Conservation (phyloP, 2,329 filamentous ascomycete genomes). For the Trichoderma oligosporum region DNA sequence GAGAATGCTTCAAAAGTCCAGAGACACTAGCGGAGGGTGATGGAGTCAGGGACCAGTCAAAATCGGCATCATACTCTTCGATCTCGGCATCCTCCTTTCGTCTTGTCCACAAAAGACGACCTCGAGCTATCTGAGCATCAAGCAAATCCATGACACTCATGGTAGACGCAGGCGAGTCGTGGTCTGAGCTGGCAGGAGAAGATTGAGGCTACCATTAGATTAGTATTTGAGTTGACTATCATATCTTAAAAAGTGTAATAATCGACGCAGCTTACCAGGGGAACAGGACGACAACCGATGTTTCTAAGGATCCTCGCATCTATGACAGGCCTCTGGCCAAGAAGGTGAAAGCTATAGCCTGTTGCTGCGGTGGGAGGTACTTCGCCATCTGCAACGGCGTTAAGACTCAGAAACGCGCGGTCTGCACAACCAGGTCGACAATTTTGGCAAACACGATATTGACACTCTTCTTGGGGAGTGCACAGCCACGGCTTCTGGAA, state of each 20-base stretch:
- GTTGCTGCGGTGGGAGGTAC: slow-evolving; percentile 47
- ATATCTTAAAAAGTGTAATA: not conserved
- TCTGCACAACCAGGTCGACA: slow-evolving; percentile 45
- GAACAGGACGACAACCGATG: slow-evolving; percentile 39
- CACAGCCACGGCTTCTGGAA: slow-evolving; percentile 39
- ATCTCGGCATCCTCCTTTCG: slow-evolving; percentile 6
- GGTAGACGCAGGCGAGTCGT: slow-evolving; percentile 20
- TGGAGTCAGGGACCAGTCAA: not conserved
- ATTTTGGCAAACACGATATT: slow-evolving; percentile 46
- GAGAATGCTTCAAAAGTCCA: slow-evolving; percentile 26
- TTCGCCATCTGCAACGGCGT: slow-evolving; percentile 48
- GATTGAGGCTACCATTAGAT: slow-evolving; percentile 4
- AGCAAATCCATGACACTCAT: slow-evolving; percentile 29
- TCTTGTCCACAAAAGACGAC: slow-evolving; percentile 16
- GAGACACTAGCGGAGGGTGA: not conserved
- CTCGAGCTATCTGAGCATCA: slow-evolving; percentile 28
- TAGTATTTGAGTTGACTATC: not conserved
- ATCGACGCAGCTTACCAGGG: slow-evolving; percentile 31
- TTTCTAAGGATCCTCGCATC: slow-evolving; percentile 38
- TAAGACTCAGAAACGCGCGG: slow-evolving; percentile 48
- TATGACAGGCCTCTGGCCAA: slow-evolving; percentile 42
- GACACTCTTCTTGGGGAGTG: slow-evolving; percentile 42
- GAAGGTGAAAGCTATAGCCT: slow-evolving; percentile 51
- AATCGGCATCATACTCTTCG: slow-evolving; percentile 19
- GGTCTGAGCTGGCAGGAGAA: slow-evolving; percentile 10